These are phyloP conservation scores for Thielaviopsis ethacetica DNA, from an alignment of 2,329 filamentous ascomycete genomes.

Conservation along the genomic window DNA sequence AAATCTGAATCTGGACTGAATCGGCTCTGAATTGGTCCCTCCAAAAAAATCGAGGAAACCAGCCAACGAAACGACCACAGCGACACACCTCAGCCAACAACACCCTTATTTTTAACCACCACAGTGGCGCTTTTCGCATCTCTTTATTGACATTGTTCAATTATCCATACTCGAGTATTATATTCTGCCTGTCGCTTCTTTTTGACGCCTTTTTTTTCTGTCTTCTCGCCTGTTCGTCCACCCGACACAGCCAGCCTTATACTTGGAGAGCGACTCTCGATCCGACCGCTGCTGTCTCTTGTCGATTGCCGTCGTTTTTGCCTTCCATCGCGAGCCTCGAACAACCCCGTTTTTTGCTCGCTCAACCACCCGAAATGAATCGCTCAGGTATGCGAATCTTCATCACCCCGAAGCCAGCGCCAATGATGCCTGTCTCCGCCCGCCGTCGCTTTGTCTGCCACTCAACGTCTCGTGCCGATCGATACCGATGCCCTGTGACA, in stretches of 20 bases:
- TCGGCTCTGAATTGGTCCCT: neutral
- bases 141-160: neutral
- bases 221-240: neutral
- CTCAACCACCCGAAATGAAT: conserved; percentile 2
- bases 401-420: conserved; percentile 12
- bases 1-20: neutral
- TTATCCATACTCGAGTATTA: neutral
- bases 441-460: neutral
- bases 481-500: neutral
- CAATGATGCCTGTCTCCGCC: conserved; percentile 12
- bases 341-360: neutral
- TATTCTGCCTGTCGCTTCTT: neutral
- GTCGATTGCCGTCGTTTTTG: neutral
- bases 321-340: neutral
- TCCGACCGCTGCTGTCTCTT: neutral
- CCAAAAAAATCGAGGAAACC: neutral
- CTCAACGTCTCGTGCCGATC: neutral
- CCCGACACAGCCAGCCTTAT: neutral
- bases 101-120: neutral
- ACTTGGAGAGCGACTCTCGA: neutral
- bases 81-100: neutral
- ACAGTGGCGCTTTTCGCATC: neutral
- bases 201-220: neutral
- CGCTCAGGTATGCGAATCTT: conserved; percentile 8
- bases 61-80: neutral